Percentiles rank a stretch among this genome's conserved stretches.
These are phyloP conservation scores for Auricularia heimuer DNA, from an alignment of 768 basidiomycete genomes.

Conservation along the genomic window DNA sequence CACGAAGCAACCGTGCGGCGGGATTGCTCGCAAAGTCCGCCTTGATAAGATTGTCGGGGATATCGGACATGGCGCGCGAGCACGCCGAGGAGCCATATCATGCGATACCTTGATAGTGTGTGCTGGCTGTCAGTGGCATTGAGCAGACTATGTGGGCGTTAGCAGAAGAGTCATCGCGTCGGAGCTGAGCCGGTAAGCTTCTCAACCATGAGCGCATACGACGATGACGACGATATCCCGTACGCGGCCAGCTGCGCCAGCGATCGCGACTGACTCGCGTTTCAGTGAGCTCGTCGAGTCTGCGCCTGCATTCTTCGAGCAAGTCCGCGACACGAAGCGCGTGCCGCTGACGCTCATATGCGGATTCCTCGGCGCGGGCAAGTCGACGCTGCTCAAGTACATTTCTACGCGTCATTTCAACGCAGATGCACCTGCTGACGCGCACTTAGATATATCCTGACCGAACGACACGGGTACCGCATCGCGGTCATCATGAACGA, in stretches of 20 bases:
- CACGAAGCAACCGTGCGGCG: too few relatives aligned
- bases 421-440: neutral
- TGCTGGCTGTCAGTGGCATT: too few relatives aligned
- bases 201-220: too few relatives aligned
- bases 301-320: neutral
- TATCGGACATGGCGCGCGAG: neutral
- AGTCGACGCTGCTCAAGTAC: slow-evolving; percentile 82
- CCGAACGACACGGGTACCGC: slow-evolving; percentile 85
- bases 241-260: slow-evolving; percentile 16
- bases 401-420: slow-evolving; percentile 13
- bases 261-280: neutral
- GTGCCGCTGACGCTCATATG: slow-evolving; percentile 92
- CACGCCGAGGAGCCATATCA: neutral
- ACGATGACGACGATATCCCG: slow-evolving; percentile 51
- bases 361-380: slow-evolving; percentile 86
- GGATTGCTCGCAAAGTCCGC: too few relatives aligned
- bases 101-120: too few relatives aligned
- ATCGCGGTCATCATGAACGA: slow-evolving; percentile 99
- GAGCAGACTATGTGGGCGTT: too few relatives aligned
- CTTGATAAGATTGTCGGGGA: neutral
- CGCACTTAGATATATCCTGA: slow-evolving; percentile 46
- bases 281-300: neutral
- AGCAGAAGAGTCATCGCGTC: too few relatives aligned
- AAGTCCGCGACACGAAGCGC: slow-evolving; percentile 12
- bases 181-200: too few relatives aligned